Conservation (phyloP, 2,329 filamentous ascomycete species). For the Biscogniauxia marginata region DNA sequence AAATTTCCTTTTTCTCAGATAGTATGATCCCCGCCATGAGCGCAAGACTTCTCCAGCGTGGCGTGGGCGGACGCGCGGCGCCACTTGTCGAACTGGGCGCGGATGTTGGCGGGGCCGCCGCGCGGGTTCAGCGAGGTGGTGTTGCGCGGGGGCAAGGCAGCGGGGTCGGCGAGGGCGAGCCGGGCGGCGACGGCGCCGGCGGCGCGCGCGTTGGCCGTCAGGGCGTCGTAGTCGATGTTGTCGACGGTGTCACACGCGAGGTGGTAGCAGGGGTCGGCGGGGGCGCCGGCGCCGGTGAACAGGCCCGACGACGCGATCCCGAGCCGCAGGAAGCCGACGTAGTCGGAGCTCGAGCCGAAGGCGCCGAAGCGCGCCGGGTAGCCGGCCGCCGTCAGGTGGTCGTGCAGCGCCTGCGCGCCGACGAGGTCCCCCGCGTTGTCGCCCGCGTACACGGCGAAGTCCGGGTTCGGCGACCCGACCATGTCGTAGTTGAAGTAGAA, state of each 20-base stretch:
- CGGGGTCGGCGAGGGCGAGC: constrained; percentile 17
- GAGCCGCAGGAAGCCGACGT: constrained; percentile 39
- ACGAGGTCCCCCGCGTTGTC: constrained; percentile 36
- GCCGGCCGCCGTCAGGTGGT: constrained; percentile 37
- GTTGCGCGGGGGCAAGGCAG: constrained; percentile 16
- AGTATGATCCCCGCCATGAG: constrained; percentile 10
- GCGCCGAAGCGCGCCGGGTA: constrained; percentile 33
- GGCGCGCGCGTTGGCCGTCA: constrained; percentile 39
- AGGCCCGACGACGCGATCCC: constrained; percentile 41
- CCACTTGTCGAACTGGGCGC: constrained; percentile 18
- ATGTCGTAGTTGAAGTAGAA: constrained; percentile 73
- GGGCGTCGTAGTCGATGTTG: constrained; percentile 43
- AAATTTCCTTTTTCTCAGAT: too few relatives aligned
- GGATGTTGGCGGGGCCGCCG: constrained; percentile 1
- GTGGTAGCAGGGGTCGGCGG: constrained; percentile 40
- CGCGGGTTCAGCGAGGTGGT: constrained; percentile 12
- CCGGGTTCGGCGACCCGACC: constrained; percentile 51
- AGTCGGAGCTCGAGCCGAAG: constrained; percentile 40
- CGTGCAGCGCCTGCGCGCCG: constrained; percentile 35
- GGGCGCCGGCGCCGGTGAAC: constrained; percentile 39
- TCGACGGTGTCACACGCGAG: constrained; percentile 38
- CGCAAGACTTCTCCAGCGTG: constrained; percentile 18
- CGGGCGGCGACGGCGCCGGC: constrained; percentile 51
- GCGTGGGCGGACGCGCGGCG: constrained; percentile 13
- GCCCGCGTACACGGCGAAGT: constrained; percentile 38